Evolutionary conservation across 257 asterid genomes (phyloP), one percentile per base, ranked within the genome.

Genomic region (Hygrophila difformis): DNA sequence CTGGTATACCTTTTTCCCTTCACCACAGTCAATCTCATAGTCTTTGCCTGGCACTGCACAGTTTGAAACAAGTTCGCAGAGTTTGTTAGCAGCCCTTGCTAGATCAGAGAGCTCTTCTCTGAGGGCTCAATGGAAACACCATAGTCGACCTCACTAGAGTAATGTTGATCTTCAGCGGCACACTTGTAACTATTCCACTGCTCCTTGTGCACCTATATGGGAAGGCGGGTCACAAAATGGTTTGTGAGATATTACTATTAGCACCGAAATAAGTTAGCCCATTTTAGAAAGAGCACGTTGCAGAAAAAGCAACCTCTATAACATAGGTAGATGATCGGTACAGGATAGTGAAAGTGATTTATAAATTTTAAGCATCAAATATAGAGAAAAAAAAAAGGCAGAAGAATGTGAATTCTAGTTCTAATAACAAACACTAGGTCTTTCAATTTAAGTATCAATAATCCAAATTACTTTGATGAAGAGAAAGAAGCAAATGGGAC

Each of bases 11-110:
- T 84, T 88, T 59, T 88, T 88, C 50, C 97, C 97, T 57, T 76
- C 93, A 15, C 95, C 97, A 42, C 81, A 65, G 47, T 88, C 94
- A 57, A 88, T 71, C 70, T 81, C 56, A 68, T 88, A 88, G 62
- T 84, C 89, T 56, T 59, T 84, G 20, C 94, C 94, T 7, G 95
- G 94, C 31, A 50, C 63, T 65, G 77, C 68, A 54, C 87, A 94
- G 68, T 76, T 88, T 12, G 56, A 49, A 67, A 84, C 97, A 31
- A 88, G 87, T 29, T 81, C 89, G 94, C 97, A 88, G 40, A 88
- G 68, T 67, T 74, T 84, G 68, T 59, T 70, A 56, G 82, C 65
- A 57, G 95, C 95, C 73, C 39, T 66, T 14, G 87, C 71, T 31
- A 88, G 45, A 50, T 88, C 84, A 20, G 53, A 53, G 14, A 88